phyloP scores from a whole-genome alignment of 2,329 filamentous ascomycete species.

The Cladophialophora chaetospira region DNA sequence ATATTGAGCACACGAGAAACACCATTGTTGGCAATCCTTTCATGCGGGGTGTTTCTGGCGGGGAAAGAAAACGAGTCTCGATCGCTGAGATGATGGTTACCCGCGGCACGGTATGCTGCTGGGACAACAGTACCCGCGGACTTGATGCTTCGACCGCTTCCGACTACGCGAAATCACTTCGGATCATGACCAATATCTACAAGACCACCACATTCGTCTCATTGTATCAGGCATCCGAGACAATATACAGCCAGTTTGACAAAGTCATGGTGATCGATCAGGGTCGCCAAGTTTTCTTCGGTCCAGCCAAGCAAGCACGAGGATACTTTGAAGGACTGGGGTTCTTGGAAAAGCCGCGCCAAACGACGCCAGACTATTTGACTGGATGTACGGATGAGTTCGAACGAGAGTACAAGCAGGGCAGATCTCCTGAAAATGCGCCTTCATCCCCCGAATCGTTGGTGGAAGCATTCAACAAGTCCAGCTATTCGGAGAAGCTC shows the following conservation, averaged over 20 bases:
- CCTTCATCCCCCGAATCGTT: conserved; percentile 70
- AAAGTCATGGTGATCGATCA: conserved; percentile 81
- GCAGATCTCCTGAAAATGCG: conserved; percentile 65
- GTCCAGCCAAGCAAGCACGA: conserved; percentile 66
- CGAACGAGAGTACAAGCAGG: conserved; percentile 73
- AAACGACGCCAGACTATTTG: conserved; percentile 79
- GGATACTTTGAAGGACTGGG: conserved; percentile 76
- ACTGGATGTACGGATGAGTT: conserved; percentile 83
- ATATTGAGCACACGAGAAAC: conserved; percentile 83
- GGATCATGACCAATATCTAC: conserved; percentile 81
- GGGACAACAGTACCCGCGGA: conserved; percentile 74
- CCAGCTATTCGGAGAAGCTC: conserved; percentile 59
- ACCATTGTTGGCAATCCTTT: conserved; percentile 84
- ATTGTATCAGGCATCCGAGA: conserved; percentile 82
- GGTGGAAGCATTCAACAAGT: conserved; percentile 69
- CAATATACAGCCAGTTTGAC: conserved; percentile 77
- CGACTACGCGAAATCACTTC: conserved; percentile 68
- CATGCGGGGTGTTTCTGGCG: conserved; percentile 76
- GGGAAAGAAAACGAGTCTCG: conserved; percentile 76
- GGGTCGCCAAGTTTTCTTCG: conserved; percentile 75
- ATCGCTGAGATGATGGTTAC: conserved; percentile 84
- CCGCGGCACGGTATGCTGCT: conserved; percentile 69
- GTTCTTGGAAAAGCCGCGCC: conserved; percentile 71
- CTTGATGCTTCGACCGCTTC: conserved; percentile 69
- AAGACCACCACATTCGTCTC: conserved; percentile 83